phyloP scores from a whole-genome alignment of 768 basidiomycete species.

The Mycena polygramma region DNA sequence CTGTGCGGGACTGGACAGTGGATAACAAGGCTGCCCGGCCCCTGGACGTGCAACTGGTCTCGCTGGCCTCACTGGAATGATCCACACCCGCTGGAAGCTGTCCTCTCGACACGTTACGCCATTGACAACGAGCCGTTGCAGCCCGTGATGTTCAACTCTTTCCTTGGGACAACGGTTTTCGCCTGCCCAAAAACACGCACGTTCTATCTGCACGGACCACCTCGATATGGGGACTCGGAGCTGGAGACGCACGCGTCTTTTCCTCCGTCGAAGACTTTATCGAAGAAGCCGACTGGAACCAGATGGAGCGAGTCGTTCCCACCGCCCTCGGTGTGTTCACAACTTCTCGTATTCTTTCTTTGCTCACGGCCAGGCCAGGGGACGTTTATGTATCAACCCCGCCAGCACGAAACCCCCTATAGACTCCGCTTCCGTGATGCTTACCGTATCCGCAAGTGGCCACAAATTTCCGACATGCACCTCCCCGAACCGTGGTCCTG shows the following conservation, averaged over 20 bases:
- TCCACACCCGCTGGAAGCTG: background rate
- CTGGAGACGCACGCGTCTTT: background rate
- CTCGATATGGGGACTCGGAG: background rate
- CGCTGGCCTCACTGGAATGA: conserved; percentile 3
- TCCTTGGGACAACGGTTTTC: background rate
- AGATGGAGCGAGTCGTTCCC: conserved; percentile 6
- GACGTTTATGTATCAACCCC: conserved; percentile 3
- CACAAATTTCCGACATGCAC: background rate
- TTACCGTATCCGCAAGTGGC: conserved; percentile 6
- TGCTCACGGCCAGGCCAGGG: background rate
- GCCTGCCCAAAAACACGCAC: conserved; percentile 1
- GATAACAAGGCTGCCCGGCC: background rate
- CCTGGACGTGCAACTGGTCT: conserved; percentile 20
- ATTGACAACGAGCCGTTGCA: conserved; percentile 1
- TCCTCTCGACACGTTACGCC: conserved; percentile 1
- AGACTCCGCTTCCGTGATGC: no score
- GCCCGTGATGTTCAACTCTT: conserved; percentile 7
- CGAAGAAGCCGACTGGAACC: conserved; percentile 23
- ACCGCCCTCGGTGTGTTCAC: background rate
- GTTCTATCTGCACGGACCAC: conserved; percentile 10
- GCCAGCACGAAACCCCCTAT: no score
- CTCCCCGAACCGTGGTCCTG: conserved; percentile 18
- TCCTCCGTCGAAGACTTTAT: conserved; percentile 19
- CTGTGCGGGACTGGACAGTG: background rate
- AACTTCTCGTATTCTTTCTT: background rate